Percentiles rank a stretch among this genome's conserved stretches.
These are phyloP conservation scores for Wickerhamomyces strasburgensis DNA, from an alignment of 805 yeast genomes.

Conservation along the genomic window DNA sequence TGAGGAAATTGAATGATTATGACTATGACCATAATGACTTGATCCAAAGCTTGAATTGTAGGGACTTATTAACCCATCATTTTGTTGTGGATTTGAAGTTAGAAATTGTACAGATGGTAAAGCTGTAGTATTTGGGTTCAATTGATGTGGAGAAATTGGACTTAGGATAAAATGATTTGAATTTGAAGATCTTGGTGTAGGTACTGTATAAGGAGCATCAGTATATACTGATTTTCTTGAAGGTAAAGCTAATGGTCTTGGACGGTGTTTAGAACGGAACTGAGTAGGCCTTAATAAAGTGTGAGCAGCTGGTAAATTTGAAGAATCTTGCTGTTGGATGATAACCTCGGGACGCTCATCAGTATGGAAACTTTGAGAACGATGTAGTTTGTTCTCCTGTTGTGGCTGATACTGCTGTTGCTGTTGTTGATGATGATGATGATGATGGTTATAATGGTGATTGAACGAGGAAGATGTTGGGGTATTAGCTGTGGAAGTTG, in stretches of 20 bases:
- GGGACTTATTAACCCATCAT: slow-evolving; percentile 16
- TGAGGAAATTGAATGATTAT: too few relatives aligned
- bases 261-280: slow-evolving; percentile 25
- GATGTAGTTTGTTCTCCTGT: slow-evolving; percentile 3
- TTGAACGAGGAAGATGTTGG: slow-evolving; percentile 1
- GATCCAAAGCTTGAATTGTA: slow-evolving; percentile 15
- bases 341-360: slow-evolving; percentile 3
- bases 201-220: slow-evolving; percentile 20
- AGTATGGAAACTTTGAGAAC: too few relatives aligned
- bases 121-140: slow-evolving; percentile 7
- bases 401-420: slow-evolving; percentile 3
- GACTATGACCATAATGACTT: too few relatives aligned
- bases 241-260: slow-evolving; percentile 20
- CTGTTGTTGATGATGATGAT: slow-evolving; percentile 3
- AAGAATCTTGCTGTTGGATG: slow-evolving; percentile 6
- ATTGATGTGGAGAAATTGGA: slow-evolving; percentile 13
- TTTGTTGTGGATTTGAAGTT: slow-evolving; percentile 2
- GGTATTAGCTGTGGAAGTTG: slow-evolving; percentile 3
- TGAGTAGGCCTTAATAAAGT: slow-evolving; percentile 20
- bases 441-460: slow-evolving; percentile 4
- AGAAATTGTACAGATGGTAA: slow-evolving; percentile 19
- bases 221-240: slow-evolving; percentile 11
- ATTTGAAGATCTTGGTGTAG: slow-evolving; percentile 20
- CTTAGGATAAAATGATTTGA: slow-evolving; percentile 15
- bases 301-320: slow-evolving; percentile 13